Base-by-base conservation (phyloP, 1,284 basidiomycete species). In the Rhodofomes roseus region DNA sequence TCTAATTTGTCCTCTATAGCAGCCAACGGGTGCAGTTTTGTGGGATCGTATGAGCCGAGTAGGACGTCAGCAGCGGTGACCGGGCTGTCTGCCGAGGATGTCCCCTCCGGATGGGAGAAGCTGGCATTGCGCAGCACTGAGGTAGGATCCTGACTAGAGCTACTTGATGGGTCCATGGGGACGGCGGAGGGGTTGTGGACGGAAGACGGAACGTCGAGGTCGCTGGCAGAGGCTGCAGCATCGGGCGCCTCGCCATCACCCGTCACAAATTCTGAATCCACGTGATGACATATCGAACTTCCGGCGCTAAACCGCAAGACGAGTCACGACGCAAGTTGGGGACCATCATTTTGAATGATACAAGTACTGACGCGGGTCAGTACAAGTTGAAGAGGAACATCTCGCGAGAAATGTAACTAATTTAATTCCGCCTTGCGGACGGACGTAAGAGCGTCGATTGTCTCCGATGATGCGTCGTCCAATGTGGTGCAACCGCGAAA, bases 21-120 rank as follows among this genome's bases (percentile, higher is more conserved):
- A 52, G 95, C 94, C 71, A 97, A 80, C 61, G 95, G 95, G 73
- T 98, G 95, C 61, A 97, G 81, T 77, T 87, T 88, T 60, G 93
- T 84, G 55, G 94, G 92, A 78, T 96, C 95, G 77, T 94, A 95
- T 5, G 89, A 84, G 68, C 86, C 86, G 71, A 87, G 79, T 67
- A 96, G 87, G 65, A 96, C 79, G 78, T 94, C 93, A 59, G 87
- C 84, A 52, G 95, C 93, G 59, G 90, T 91, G 61, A 87, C 81
- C 40, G 66, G 64, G 56, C 61, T 64, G 58, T 64, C 66, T 23
- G 63, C 69, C 39, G 77, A 43, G 72, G 46, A 14, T 27, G 61
- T 20, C 65, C 71, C 59, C 75, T 80, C 65, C 14, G 64, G 59
- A 39, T 76, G 77, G 54, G 84, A 79, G 69, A 88, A 86, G 41